These are phyloP conservation scores for Coemansia sp. DNA, from an alignment of 192 early-diverging fungal species.

Conservation along the genomic window DNA sequence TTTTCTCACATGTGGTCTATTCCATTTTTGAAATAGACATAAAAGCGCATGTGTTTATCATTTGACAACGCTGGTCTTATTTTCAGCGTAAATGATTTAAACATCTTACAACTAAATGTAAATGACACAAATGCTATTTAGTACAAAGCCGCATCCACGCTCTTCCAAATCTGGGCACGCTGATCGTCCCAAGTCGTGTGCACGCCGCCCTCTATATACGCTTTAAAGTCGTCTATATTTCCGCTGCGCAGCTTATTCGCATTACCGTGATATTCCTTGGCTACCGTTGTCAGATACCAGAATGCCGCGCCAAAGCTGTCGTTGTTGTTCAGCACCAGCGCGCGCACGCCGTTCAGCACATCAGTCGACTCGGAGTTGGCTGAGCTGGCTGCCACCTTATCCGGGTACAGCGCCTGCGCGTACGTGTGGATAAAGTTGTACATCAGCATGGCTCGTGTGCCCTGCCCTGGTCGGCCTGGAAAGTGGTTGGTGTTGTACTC, in stretches of 20 bases:
- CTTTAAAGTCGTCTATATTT: constrained; percentile 45
- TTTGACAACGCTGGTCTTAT: too few relatives aligned
- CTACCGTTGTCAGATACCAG: constrained; percentile 40
- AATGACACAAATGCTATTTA: not conserved
- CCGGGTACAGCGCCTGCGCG: constrained; percentile 29
- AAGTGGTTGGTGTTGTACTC: constrained; percentile 53
- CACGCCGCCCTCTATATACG: constrained; percentile 36
- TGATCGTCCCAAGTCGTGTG: constrained; percentile 27
- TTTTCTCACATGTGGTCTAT: too few relatives aligned
- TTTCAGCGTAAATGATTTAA: too few relatives aligned
- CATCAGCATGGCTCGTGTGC: constrained; percentile 53
- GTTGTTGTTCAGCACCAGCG: constrained; percentile 36
- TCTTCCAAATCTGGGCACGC: constrained; percentile 34
- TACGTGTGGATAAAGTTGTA: constrained; percentile 44
- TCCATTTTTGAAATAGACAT: too few relatives aligned
- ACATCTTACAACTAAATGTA: too few relatives aligned
- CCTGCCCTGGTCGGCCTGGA: constrained; percentile 49
- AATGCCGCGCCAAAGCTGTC: constrained; percentile 55
- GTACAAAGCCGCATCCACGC: constrained; percentile 13
- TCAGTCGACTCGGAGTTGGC: not conserved
- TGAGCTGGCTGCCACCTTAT: not conserved
- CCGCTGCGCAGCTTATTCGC: constrained; percentile 26
- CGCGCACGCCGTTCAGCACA: constrained; percentile 29
- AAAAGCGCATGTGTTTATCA: too few relatives aligned
- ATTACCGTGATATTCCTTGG: constrained; percentile 22